phyloP scores from a whole-genome alignment of 192 early-diverging fungal genomes.

The Coemansia sp. region DNA sequence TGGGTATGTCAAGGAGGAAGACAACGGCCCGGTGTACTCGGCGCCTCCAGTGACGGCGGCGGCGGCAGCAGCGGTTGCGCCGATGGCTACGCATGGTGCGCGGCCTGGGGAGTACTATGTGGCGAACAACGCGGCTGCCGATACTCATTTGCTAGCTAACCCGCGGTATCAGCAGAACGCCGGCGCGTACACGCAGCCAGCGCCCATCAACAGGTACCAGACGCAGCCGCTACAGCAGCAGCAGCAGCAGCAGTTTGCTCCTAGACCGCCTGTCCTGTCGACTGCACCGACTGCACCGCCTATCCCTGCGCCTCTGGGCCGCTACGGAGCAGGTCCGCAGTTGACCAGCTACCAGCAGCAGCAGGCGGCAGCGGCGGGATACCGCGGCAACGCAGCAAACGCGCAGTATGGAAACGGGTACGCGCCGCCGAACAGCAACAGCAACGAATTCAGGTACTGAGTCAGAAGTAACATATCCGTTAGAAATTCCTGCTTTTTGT shows the following conservation, averaged over 20 bases:
- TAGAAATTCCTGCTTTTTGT: too few relatives aligned
- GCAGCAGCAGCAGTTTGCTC: neutral
- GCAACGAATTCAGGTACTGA: neutral
- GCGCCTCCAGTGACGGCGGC: neutral
- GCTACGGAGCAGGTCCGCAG: neutral
- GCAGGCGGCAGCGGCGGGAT: neutral
- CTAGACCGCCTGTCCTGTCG: neutral
- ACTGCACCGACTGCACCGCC: neutral
- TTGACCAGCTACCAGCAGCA: constrained; percentile 12
- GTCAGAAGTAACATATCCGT: neutral
- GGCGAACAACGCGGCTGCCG: constrained; percentile 23
- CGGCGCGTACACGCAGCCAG: neutral
- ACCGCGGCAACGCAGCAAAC: neutral
- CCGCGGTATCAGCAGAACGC: constrained; percentile 12
- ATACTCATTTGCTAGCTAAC: constrained; percentile 17
- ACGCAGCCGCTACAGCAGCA: neutral
- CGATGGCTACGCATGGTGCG: neutral
- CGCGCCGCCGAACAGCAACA: neutral
- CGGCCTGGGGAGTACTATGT: constrained; percentile 1
- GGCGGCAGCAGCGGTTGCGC: neutral
- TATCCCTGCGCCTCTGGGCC: constrained; percentile 1
- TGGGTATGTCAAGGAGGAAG: constrained; percentile 33
- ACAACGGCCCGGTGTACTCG: neutral
- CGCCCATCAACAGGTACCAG: neutral
- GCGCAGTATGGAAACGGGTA: constrained; percentile 11